Conservation (phyloP, 2,329 filamentous ascomycete species). For the Talaromyces rugulosus region DNA sequence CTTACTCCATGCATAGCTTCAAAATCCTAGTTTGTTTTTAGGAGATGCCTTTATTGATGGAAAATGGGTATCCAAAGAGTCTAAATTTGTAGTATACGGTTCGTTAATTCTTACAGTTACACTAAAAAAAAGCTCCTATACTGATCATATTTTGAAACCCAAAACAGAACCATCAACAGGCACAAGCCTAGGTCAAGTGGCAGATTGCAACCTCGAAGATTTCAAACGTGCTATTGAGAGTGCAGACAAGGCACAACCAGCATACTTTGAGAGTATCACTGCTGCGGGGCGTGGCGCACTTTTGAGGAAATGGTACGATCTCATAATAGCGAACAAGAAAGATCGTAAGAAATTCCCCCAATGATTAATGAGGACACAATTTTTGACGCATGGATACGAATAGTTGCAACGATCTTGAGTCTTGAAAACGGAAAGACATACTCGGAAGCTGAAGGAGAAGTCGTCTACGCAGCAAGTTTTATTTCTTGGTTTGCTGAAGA, state of each 20-base stretch:
- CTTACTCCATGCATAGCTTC: background rate
- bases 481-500: constrained; percentile 62
- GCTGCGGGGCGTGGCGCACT: constrained; percentile 46
- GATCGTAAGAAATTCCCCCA: constrained; percentile 36
- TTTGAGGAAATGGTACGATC: constrained; percentile 53
- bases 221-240: constrained; percentile 18
- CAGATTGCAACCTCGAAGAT: constrained; percentile 18
- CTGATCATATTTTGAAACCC: background rate
- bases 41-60: background rate
- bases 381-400: background rate
- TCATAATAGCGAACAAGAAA: constrained; percentile 52
- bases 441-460: constrained; percentile 55
- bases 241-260: constrained; percentile 23
- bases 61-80: background rate
- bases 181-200: constrained; percentile 15
- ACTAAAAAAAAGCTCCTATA: background rate
- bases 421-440: background rate
- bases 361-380: too few relatives aligned
- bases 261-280: constrained; percentile 42
- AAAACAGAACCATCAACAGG: constrained; percentile 18
- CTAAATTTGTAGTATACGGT: background rate
- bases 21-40: background rate
- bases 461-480: constrained; percentile 56
- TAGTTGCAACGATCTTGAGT: background rate
- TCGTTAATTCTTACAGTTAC: background rate